Conservation (phyloP, 495 filamentous ascomycete genomes). For the Tetracladium setigerum region DNA sequence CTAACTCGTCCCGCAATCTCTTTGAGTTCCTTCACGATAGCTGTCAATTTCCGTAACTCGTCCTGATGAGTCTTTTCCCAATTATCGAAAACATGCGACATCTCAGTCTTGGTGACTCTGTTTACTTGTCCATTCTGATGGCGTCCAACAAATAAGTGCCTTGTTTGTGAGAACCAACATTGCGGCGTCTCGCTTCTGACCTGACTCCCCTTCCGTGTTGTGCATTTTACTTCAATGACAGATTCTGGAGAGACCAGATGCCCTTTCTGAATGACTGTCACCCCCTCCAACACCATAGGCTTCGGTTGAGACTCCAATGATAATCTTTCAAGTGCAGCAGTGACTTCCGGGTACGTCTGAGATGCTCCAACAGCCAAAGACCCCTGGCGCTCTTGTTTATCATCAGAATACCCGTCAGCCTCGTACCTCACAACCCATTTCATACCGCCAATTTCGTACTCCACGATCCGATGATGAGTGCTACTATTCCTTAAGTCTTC, state of each 20-base stretch:
- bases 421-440: constrained; percentile 3
- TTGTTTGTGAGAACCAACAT: constrained; percentile 4
- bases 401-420: constrained; percentile 7
- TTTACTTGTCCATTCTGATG: constrained; percentile 1
- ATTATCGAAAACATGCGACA: neutral
- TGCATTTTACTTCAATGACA: neutral
- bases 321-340: too few relatives aligned
- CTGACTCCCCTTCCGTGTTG: neutral
- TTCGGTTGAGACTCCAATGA: too few relatives aligned
- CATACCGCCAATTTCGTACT: constrained; percentile 3
- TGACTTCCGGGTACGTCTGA: neutral
- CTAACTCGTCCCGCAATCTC: neutral
- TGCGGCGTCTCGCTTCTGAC: neutral
- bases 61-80: constrained; percentile 4
- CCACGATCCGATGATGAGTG: constrained; percentile 5
- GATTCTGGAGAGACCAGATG: neutral
- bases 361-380: neutral
- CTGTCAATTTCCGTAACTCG: neutral
- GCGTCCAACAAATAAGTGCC: neutral
- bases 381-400: neutral
- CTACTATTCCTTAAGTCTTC: neutral
- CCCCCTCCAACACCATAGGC: neutral
- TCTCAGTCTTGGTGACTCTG: neutral
- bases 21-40: constrained; percentile 1
- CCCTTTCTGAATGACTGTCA: constrained; percentile 2